Evolutionary conservation across 2,329 filamentous ascomycete genomes (phyloP).

Genomic region (Talaromyces pinophilus): DNA sequence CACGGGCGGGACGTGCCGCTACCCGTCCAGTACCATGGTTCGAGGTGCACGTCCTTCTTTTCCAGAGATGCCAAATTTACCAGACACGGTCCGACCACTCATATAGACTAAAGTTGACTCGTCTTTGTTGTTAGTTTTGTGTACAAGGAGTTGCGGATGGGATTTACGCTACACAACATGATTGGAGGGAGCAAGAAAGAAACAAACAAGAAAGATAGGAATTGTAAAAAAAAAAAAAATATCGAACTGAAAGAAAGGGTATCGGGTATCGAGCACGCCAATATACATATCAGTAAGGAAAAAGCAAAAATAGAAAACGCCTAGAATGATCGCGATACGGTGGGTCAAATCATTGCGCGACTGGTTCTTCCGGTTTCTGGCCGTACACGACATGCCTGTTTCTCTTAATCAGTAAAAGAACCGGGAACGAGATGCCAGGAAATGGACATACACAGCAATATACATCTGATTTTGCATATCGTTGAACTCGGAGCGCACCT

Average conservation of each 20-base stretch:
- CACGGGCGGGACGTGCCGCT: not conserved
- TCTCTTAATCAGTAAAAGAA: not conserved
- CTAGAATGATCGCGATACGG: not conserved
- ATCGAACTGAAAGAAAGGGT: not conserved
- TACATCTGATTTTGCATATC: constrained; percentile 34
- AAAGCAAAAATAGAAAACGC: not conserved
- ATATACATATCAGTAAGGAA: not conserved
- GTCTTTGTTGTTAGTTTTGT: not conserved
- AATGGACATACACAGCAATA: constrained; percentile 25
- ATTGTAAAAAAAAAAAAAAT: not conserved
- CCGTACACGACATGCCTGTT: constrained; percentile 21
- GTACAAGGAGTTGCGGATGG: not conserved
- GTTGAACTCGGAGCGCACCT: constrained; percentile 31
- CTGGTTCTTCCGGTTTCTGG: constrained; percentile 12
- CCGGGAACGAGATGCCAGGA: too few species aligned
- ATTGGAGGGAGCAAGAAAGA: not conserved
- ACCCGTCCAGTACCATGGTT: not conserved
- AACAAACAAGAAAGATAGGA: not conserved
- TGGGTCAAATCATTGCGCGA: not conserved
- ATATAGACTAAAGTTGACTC: not conserved
- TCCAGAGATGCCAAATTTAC: not conserved
- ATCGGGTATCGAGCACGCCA: constrained; percentile 11
- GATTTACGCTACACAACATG: not conserved
- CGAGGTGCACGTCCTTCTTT: not conserved
- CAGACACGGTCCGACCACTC: not conserved